A percentile compares a stretch with the other conserved stretches of the same genome.
phyloP scores from a whole-genome alignment of 2,329 filamentous ascomycete species.

The Gaeumannomyces sp. region DNA sequence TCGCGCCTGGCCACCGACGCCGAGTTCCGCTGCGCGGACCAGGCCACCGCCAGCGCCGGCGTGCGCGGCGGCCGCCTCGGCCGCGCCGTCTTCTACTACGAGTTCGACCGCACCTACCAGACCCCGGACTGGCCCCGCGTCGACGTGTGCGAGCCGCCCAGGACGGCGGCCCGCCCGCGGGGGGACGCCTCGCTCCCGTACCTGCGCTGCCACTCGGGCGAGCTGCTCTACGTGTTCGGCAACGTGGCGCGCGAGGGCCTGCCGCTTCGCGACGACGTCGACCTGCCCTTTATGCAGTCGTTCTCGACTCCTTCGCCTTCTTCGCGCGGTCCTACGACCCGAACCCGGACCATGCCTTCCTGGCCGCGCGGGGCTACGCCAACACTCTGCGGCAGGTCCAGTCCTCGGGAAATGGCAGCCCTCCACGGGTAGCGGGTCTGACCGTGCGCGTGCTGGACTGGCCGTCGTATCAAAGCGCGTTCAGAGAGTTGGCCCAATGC shows the following conservation, averaged over 20 bases:
- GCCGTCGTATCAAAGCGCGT: conserved; percentile 31
- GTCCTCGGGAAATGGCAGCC: conserved; percentile 29
- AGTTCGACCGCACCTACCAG: conserved; percentile 51
- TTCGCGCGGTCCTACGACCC: conserved; percentile 46
- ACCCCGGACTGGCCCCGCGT: conserved; percentile 47
- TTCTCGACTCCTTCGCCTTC: conserved; percentile 43
- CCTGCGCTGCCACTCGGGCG: conserved; percentile 51
- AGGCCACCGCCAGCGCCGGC: conserved; percentile 50
- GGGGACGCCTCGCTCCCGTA: conserved; percentile 39
- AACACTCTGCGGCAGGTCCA: conserved; percentile 20
- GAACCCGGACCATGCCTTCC: conserved; percentile 39
- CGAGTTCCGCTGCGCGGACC: conserved; percentile 53
- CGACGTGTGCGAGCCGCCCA: conserved; percentile 39
- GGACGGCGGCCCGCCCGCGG: conserved; percentile 25
- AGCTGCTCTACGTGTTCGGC: conserved; percentile 48
- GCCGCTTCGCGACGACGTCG: conserved; percentile 39
- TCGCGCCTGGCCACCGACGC: conserved; percentile 51
- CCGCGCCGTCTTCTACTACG: conserved; percentile 47
- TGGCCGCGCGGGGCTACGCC: conserved; percentile 35
- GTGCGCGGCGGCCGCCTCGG: conserved; percentile 37
- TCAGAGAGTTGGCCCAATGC: conserved; percentile 46
- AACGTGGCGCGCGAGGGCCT: conserved; percentile 36
- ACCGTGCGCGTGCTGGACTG: conserved; percentile 40
- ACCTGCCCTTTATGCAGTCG: conserved; percentile 29
- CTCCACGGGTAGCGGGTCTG: conserved; percentile 27